These are phyloP conservation scores for Monilinia vaccinii-corymbosi DNA, from an alignment of 2,329 filamentous ascomycete genomes.

Conservation along the genomic window DNA sequence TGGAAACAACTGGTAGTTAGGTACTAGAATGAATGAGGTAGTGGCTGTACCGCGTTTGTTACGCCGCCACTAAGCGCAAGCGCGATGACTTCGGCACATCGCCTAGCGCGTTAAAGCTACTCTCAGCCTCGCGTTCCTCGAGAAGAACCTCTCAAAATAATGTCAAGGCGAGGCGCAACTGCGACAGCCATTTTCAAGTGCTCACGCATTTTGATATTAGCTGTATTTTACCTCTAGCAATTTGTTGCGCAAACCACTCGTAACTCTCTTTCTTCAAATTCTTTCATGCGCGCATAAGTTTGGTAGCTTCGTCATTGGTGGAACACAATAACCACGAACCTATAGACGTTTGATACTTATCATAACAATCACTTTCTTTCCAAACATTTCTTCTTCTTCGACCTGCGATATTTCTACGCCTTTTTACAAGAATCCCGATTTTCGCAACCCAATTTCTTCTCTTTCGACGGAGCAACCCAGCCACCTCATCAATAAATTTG, in stretches of 20 bases:
- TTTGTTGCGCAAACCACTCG: background rate
- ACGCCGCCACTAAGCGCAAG: background rate
- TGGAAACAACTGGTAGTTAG: too few species aligned
- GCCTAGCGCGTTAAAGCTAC: background rate
- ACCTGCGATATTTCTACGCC: background rate
- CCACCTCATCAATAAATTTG: background rate
- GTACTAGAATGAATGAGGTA: too few species aligned
- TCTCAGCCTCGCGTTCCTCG: conserved; percentile 1
- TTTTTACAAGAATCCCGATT: background rate
- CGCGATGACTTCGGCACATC: background rate
- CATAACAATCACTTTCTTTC: background rate
- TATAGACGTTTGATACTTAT: background rate
- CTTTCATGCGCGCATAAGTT: background rate
- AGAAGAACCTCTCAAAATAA: background rate
- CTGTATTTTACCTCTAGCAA: background rate
- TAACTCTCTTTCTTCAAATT: background rate
- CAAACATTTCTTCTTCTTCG: background rate
- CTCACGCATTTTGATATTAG: background rate
- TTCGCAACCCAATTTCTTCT: background rate
- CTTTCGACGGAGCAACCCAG: background rate
- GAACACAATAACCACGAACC: background rate
- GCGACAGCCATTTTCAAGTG: background rate
- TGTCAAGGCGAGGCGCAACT: background rate
- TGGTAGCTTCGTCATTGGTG: background rate
- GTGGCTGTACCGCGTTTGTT: too few species aligned